A percentile compares a stretch with the other conserved stretches of the same genome.
phyloP scores from a whole-genome alignment of 495 filamentous ascomycete species.

The Trichoderma erinaceum region DNA sequence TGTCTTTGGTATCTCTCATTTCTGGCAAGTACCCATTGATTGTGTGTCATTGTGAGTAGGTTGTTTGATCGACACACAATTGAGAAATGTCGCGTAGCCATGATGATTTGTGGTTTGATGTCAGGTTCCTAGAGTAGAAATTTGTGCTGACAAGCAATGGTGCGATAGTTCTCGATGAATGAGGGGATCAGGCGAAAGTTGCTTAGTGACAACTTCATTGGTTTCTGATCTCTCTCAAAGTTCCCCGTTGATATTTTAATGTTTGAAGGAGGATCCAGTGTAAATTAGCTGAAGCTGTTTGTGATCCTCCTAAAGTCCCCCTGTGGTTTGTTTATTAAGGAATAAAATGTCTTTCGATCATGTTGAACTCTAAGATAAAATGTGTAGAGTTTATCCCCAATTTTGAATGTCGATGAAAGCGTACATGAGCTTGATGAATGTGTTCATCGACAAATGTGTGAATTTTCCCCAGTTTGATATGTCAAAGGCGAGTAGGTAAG shows the following conservation, averaged over 20 bases:
- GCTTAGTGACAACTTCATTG: neutral
- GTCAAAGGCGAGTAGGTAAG: neutral
- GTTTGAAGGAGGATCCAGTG: neutral
- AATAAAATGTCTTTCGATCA: neutral
- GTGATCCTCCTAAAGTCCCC: neutral
- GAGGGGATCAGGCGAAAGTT: neutral
- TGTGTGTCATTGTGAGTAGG: neutral
- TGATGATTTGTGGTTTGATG: neutral
- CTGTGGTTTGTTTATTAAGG: neutral
- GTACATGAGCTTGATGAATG: neutral
- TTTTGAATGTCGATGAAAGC: neutral
- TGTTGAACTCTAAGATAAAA: neutral
- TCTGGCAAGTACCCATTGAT: conserved; percentile 1
- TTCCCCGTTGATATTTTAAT: conserved; percentile 6
- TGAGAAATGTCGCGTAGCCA: neutral
- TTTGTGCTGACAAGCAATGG: neutral
- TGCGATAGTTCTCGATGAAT: neutral
- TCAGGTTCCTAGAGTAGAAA: neutral
- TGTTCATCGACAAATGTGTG: neutral
- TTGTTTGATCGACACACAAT: neutral
- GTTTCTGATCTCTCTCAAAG: neutral
- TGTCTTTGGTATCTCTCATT: neutral
- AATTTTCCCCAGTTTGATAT: neutral
- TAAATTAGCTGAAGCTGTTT: neutral
- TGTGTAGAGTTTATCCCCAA: neutral